These are phyloP conservation scores for Xylaria hypoxylon DNA, from an alignment of 2,329 filamentous ascomycete species.

Conservation along the genomic window DNA sequence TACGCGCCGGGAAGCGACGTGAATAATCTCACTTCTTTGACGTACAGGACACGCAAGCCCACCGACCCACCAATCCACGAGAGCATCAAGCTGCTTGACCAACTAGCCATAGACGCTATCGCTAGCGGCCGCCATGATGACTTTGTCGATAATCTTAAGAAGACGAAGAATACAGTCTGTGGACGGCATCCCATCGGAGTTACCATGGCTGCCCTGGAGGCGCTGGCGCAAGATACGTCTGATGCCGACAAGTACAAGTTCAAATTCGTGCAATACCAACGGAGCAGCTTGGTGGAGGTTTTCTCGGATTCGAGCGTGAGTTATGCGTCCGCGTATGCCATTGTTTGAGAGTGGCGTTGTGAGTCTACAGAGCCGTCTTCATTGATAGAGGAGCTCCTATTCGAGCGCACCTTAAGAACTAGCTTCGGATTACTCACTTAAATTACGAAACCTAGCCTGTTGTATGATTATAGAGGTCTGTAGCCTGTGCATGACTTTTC, in stretches of 20 bases:
- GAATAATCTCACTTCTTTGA: conserved; percentile 56
- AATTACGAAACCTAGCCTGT: neutral
- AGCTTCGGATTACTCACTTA: neutral
- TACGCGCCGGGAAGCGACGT: conserved; percentile 66
- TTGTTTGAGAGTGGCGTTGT: conserved; percentile 61
- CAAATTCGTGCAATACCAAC: conserved; percentile 85
- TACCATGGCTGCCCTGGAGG: conserved; percentile 87
- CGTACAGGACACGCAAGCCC: conserved; percentile 51
- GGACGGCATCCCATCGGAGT: conserved; percentile 95
- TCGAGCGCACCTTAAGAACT: conserved; percentile 8
- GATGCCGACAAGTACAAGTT: conserved; percentile 67
- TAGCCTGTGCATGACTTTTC: conserved; percentile 5
- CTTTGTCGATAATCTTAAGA: conserved; percentile 76
- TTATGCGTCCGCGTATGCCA: conserved; percentile 92
- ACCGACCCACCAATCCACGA: conserved; percentile 75
- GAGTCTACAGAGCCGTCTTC: neutral
- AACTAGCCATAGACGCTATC: conserved; percentile 85
- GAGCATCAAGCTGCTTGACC: conserved; percentile 83
- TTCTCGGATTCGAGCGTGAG: conserved; percentile 87
- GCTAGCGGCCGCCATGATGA: conserved; percentile 76
- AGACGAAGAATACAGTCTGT: conserved; percentile 91
- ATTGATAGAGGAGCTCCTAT: conserved; percentile 3
- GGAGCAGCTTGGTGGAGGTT: conserved; percentile 79
- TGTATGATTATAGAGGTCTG: neutral
- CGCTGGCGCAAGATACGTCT: conserved; percentile 58